phyloP scores from a whole-genome alignment of 2,329 filamentous ascomycete species.

The Aspergillus sp. region DNA sequence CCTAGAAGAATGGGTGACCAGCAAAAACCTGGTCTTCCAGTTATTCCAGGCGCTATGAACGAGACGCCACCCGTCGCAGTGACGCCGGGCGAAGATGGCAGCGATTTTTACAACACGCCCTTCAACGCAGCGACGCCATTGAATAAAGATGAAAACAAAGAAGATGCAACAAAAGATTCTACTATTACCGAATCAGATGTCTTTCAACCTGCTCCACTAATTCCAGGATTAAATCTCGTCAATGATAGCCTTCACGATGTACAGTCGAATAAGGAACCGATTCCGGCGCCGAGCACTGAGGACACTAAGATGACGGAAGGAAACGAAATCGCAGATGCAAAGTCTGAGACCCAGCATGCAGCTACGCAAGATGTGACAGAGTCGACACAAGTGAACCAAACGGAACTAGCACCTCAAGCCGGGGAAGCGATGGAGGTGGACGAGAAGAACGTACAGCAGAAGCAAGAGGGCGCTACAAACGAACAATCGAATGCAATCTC shows the following conservation, averaged over 20 bases:
- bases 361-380: constrained; percentile 2
- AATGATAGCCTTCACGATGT: constrained; percentile 14
- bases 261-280: constrained; percentile 7
- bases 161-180: constrained; percentile 1
- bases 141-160: constrained; percentile 5
- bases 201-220: constrained; percentile 17
- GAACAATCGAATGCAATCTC: background rate
- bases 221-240: constrained; percentile 33
- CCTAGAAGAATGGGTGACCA: constrained; percentile 20
- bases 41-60: constrained; percentile 7
- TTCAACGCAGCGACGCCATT: constrained; percentile 24
- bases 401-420: constrained; percentile 3
- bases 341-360: background rate
- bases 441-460: constrained; percentile 6
- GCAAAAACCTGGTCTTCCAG: constrained; percentile 6
- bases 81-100: constrained; percentile 31
- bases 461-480: constrained; percentile 5
- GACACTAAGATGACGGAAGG: background rate
- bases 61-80: constrained; percentile 22
- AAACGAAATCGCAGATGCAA: background rate
- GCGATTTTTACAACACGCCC: constrained; percentile 39
- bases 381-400: background rate
- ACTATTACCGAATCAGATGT: constrained; percentile 9
- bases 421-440: constrained; percentile 25
- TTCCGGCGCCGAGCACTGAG: background rate